Conservation (phyloP, 257 asterid species). For the Solanum paucissectum region DNA sequence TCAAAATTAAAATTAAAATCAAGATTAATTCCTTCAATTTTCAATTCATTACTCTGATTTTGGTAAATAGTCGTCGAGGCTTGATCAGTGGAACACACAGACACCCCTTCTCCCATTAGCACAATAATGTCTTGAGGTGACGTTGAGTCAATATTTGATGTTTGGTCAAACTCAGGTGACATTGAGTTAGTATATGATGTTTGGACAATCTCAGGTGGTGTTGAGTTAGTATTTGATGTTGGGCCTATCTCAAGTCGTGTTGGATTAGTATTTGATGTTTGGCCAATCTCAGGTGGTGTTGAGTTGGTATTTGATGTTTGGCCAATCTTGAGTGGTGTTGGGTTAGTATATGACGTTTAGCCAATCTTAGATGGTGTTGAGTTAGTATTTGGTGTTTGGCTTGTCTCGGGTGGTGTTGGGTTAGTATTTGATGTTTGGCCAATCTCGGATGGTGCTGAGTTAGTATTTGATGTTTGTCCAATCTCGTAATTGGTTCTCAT, state of each 20-base stretch:
- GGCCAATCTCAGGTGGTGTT: too few relatives aligned
- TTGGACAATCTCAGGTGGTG: neutral
- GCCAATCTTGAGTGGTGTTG: rapidly evolving
- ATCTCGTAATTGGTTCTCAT: neutral
- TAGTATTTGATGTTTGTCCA: neutral
- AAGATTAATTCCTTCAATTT: neutral
- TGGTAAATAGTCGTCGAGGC: neutral
- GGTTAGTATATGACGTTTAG: rapidly evolving
- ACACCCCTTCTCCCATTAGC: neutral
- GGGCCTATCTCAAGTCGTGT: neutral
- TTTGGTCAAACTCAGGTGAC: neutral
- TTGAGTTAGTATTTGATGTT: neutral
- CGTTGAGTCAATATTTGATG: too few relatives aligned
- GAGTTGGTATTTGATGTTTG: too few relatives aligned
- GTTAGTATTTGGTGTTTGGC: neutral
- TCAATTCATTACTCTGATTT: neutral
- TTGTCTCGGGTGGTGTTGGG: neutral
- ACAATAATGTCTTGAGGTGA: neutral
- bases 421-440: too few relatives aligned
- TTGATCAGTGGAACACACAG: neutral
- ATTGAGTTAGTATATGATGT: neutral
- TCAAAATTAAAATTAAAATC: neutral
- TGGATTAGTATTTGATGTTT: too few relatives aligned
- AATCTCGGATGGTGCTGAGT: neutral
- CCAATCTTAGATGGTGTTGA: neutral